Evolutionary conservation across 2,329 filamentous ascomycete genomes (phyloP), one percentile per base, ranked within the genome.

Genomic region (Coniochaeta prunicola): DNA sequence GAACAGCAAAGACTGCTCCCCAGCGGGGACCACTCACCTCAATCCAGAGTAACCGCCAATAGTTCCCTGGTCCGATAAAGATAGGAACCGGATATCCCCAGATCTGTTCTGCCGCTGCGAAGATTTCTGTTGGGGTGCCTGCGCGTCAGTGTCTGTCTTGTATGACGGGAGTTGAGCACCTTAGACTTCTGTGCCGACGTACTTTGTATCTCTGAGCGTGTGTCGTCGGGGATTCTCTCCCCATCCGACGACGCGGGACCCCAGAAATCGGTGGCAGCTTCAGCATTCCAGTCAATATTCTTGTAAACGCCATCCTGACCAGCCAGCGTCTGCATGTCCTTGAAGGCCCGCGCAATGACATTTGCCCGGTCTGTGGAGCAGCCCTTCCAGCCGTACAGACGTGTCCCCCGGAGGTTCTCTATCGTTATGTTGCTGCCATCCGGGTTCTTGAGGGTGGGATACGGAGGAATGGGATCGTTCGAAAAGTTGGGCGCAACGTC

Each of bases 241-340:
- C 24, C 17, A 28, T 19, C 13, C 24, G 48, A 30, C 24, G 40
- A 5, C 40, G 24, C 48, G 17, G 53, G 53, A 40, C 53, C 17
- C 53, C 53, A 56, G 53, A 56, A 56, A 40, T 56, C 53, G 21
- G 53, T 56, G 17, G 53, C 53, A 36, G 53, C 53, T 33, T 26
- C 4, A 40, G 13, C 21, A 26, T 26, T 24, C 53, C 53, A 56
- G 53, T 40, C 33, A n/a, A 56, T 56, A 24, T 56, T 56, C 10
- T 40, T 56, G 34, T 56, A 56, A 26, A 56, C 53, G n/a, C 31
- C 53, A 15, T 36, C n/a, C 53, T 56, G 33, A 40, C 13, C 34
- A 56, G 53, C 53, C 13, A 56, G 34, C 13, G 7, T 40, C 21
- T 56, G 31, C 31, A 56, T 36, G 21, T 56, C 53, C 10, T 21